Evolutionary conservation across 2,329 filamentous ascomycete species (phyloP).

Genomic region (Alternaria novae-zelandiae): DNA sequence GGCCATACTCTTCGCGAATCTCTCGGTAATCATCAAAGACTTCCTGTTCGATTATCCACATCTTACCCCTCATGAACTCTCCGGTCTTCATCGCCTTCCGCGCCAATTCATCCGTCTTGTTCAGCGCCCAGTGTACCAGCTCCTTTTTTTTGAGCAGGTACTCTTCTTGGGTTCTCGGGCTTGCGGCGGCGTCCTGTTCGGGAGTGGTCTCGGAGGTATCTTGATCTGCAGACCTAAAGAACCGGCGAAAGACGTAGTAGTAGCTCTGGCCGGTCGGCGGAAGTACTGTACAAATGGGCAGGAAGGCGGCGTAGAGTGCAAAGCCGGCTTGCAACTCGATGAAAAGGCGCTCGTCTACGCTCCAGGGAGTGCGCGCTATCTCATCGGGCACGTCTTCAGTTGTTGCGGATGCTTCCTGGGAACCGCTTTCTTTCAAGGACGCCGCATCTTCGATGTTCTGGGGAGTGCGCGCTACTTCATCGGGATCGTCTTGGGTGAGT

Average conservation of each 20-base stretch:
- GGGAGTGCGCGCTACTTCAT: background rate
- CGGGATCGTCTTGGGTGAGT: background rate
- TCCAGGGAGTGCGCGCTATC: background rate
- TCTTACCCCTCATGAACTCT: background rate
- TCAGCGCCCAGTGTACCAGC: too few species aligned
- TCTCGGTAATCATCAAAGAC: background rate
- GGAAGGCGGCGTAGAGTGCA: background rate
- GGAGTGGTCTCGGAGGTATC: background rate
- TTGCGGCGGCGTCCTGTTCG: fast-evolving
- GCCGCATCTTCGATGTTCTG: background rate
- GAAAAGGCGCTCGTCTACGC: background rate
- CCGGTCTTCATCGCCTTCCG: background rate
- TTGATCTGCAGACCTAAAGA: too few species aligned
- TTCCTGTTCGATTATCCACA: background rate
- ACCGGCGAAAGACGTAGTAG: background rate
- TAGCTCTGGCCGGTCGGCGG: too few species aligned
- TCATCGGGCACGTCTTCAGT: background rate
- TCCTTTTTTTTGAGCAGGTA: background rate
- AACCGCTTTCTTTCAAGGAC: too few species aligned
- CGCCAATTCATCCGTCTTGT: fast-evolving
- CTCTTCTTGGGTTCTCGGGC: background rate
- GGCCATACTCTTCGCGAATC: background rate
- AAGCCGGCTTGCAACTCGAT: background rate
- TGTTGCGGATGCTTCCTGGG: background rate
- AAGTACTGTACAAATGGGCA: background rate